Evolutionary conservation across 2,329 filamentous ascomycete species (phyloP).

Genomic region (Acrocalymma vagum): DNA sequence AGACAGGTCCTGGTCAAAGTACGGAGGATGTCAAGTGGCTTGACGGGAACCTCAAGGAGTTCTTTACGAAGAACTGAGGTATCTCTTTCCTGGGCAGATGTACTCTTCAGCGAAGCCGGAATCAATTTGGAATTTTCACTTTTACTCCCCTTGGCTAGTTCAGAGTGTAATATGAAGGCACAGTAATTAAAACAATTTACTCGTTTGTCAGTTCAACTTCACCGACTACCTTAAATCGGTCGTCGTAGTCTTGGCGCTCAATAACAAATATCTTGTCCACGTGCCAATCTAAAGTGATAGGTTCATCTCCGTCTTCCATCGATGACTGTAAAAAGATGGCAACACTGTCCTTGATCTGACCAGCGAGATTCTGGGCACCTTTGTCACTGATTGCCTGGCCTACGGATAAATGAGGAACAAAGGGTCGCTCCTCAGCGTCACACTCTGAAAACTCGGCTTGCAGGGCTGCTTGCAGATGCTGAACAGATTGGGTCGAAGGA

Average conservation of each 20-base stretch:
- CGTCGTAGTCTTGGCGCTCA: conserved; percentile 30
- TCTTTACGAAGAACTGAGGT: conserved; percentile 54
- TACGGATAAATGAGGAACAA: conserved; percentile 35
- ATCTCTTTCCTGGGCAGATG: no score
- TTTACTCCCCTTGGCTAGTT: no score
- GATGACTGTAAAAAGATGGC: conserved; percentile 7
- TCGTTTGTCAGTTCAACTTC: conserved; percentile 13
- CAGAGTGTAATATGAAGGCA: no score
- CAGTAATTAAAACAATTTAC: no score
- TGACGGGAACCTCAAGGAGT: conserved; percentile 65
- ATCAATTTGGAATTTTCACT: conserved; percentile 5
- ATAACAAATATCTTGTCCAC: conserved; percentile 38
- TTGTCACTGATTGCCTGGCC: conserved; percentile 29
- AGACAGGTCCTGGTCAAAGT: conserved; percentile 71
- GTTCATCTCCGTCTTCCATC: not conserved
- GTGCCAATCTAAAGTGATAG: conserved; percentile 27
- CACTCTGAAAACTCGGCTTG: conserved; percentile 35
- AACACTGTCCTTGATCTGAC: conserved; percentile 23
- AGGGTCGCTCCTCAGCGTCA: conserved; percentile 26
- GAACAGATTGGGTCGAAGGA: conserved; percentile 19
- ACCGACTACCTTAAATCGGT: conserved; percentile 33
- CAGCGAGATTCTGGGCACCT: conserved; percentile 18
- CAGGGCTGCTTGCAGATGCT: conserved; percentile 32
- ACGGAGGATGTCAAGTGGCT: conserved; percentile 77
- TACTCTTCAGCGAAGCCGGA: no score